Conservation (phyloP, 495 filamentous ascomycete species). For the Penicillium lagena region DNA sequence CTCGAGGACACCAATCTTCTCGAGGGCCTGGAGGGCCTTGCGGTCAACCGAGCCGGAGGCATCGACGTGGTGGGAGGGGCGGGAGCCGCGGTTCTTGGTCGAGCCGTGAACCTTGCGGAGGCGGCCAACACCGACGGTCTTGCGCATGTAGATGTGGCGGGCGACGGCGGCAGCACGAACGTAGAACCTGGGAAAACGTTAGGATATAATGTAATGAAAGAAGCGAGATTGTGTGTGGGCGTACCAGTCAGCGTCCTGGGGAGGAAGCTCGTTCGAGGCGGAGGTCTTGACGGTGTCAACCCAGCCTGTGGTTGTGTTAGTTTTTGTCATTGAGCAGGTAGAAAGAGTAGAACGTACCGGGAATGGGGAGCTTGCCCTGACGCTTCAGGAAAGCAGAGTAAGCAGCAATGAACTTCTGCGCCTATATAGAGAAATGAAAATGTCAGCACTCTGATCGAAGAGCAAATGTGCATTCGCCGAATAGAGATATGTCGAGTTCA, state of each 20-base stretch:
- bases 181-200: constrained; percentile 65
- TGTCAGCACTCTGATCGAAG: constrained; percentile 18
- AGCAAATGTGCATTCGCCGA: constrained; percentile 3
- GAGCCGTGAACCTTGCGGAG: constrained; percentile 89
- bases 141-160: constrained; percentile 97
- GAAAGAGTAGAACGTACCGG: constrained; percentile 29
- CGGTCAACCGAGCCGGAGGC: constrained; percentile 92
- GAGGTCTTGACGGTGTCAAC: constrained; percentile 99
- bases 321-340: no score
- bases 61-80: constrained; percentile 91
- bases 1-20: constrained; percentile 99
- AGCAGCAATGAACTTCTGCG: constrained; percentile 90
- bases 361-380: constrained; percentile 96
- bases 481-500: constrained; percentile 13
- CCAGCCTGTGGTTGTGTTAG: constrained; percentile 48
- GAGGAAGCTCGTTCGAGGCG: constrained; percentile 90
- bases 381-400: constrained; percentile 98
- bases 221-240: constrained; percentile 2
- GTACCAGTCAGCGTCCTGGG: constrained; percentile 91
- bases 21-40: constrained; percentile 89
- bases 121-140: constrained; percentile 95
- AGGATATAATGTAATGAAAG: not conserved
- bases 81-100: constrained; percentile 91
- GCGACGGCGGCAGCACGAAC: constrained; percentile 92
- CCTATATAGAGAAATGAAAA: constrained; percentile 39